Percentiles rank a stretch among this genome's conserved stretches.
phyloP scores from a whole-genome alignment of 495 filamentous ascomycete species.

The Xylaria sp. region DNA sequence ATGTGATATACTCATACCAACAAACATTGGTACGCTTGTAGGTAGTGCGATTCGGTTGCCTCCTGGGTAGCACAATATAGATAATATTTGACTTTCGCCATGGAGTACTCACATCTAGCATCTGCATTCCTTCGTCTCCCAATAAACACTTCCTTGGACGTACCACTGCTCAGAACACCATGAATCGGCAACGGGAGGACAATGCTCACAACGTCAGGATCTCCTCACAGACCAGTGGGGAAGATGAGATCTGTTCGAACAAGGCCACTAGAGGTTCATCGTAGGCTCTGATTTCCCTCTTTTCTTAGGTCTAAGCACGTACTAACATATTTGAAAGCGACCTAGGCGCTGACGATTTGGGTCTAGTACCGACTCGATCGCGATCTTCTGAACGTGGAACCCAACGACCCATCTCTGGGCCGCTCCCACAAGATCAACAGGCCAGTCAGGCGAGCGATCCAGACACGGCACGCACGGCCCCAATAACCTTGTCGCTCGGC shows the following conservation, averaged over 20 bases:
- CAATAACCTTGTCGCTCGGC: not conserved
- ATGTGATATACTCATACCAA: conserved; percentile 5
- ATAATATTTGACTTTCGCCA: conserved; percentile 1
- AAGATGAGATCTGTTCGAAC: conserved; percentile 17
- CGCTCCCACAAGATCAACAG: not conserved
- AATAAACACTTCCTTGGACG: not conserved
- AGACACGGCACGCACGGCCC: not conserved
- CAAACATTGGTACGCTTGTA: not conserved
- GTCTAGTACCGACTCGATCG: not conserved
- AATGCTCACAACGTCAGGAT: not conserved
- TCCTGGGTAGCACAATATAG: not conserved
- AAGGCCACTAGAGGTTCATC: conserved; percentile 25
- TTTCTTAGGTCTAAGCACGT: not conserved
- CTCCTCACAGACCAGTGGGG: not conserved
- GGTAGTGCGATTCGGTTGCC: conserved; percentile 13
- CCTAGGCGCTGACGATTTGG: conserved; percentile 2
- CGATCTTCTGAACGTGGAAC: conserved; percentile 11
- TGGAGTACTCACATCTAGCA: not conserved
- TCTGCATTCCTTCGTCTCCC: not conserved
- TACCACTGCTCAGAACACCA: not conserved
- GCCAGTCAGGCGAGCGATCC: not conserved
- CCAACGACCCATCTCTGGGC: not conserved
- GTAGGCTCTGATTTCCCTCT: not conserved
- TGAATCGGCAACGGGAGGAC: conserved; percentile 10
- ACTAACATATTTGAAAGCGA: conserved; percentile 11